Evolutionary conservation across 2,329 filamentous ascomycete species (phyloP), one percentile per base, ranked within the genome.

Genomic region (Fusarium secorum): DNA sequence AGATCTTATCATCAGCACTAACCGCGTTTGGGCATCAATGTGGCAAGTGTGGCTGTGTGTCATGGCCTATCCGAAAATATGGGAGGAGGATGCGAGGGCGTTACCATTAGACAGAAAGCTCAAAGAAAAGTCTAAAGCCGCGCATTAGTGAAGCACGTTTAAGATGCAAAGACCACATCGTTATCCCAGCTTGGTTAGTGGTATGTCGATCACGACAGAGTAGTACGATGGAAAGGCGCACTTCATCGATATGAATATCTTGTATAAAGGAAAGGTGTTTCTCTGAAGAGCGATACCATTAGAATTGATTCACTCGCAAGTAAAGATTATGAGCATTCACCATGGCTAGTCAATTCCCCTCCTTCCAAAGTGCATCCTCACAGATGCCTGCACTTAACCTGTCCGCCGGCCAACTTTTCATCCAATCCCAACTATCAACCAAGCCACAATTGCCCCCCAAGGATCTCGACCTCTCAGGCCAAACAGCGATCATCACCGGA

Each of bases 241-340:
- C 0, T 26, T 9, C 22, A 3, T 4, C 0, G 7, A 7, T 0
- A 4, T 7, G 5, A 11, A 13, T 9, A 13, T 5, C 1, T 9
- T 5, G 0, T 45, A 28, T n/a, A 45, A 28, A 45, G 4, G 4
- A 28, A 7, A 7, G 8, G 13, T n/a, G 5, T n/a, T 28, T 5
- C 24, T 28, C 17, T 4, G 1, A 5, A 26, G 22, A 26, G 5
- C 5, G 3, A 10, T 14, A 4, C 26, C 8, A 2, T 20, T 9
- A 26, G 0, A 14, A 4, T 14, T 20, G 0, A 0, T 26, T 15
- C 9, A 15, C 5, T 11, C 3, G 3, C 8, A 26, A 26, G 13
- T 7, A 0, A 28, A 10, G 6, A 4, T 15, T n/a, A 9, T n/a
- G 4, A 5, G 30, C 52, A 8, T 14, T 18, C 4, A 26, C 1